Conservation (phyloP, 192 early-diverging fungal genomes). For the Coemansia sp. region DNA sequence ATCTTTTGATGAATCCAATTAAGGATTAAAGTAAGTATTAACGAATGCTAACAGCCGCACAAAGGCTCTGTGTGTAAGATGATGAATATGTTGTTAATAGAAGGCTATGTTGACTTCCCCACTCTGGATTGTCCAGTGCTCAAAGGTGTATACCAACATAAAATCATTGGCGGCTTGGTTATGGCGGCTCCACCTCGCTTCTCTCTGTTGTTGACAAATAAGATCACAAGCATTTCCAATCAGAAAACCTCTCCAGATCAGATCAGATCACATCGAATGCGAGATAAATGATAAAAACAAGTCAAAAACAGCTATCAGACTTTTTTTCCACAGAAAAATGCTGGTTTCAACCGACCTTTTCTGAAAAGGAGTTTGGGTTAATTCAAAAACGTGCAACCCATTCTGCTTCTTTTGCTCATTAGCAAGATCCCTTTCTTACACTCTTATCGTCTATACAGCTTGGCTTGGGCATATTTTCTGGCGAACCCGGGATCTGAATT, state of each 20-base stretch:
- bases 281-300: neutral
- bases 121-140: neutral
- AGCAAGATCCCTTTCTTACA: no score
- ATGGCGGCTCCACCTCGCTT: neutral
- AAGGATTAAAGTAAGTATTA: neutral
- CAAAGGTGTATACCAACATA: neutral
- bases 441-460: no score
- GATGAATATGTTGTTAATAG: neutral
- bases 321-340: no score
- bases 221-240: no score
- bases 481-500: neutral
- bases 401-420: no score
- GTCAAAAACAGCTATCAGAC: no score
- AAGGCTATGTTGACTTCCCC: neutral
- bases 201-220: neutral
- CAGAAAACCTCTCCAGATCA: neutral
- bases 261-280: neutral
- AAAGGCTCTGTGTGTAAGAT: neutral
- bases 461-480: neutral
- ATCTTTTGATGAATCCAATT: neutral
- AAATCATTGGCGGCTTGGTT: neutral
- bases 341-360: no score
- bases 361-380: no score
- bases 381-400: no score
- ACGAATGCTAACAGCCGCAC: no score